These are phyloP conservation scores for Botryotinia globosa DNA, from an alignment of 2,329 filamentous ascomycete genomes.

Conservation along the genomic window DNA sequence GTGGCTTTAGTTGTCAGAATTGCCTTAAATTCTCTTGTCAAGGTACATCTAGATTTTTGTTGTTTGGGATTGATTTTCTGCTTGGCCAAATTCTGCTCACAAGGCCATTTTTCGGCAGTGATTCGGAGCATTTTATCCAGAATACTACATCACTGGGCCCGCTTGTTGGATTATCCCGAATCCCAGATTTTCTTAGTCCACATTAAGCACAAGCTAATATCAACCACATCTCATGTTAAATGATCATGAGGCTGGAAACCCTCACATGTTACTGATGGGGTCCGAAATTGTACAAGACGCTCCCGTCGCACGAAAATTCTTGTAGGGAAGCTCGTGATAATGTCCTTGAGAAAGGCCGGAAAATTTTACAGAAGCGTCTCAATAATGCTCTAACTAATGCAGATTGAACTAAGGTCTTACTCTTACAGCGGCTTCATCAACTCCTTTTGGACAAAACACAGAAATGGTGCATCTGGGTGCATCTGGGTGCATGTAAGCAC, in stretches of 20 bases:
- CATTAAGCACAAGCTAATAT: conserved; percentile 11
- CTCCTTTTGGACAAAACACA: background rate
- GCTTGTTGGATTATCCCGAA: conserved; percentile 17
- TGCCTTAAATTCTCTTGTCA: background rate
- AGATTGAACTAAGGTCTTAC: background rate
- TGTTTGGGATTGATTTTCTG: conserved; percentile 2
- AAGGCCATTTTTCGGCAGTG: conserved; percentile 21
- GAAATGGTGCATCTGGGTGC: background rate
- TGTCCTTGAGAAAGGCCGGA: background rate
- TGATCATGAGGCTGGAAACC: conserved; percentile 18
- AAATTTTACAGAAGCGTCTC: background rate
- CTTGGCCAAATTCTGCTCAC: conserved; percentile 16
- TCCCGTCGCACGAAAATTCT: background rate
- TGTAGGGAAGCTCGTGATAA: conserved; percentile 12
- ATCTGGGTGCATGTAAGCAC: background rate
- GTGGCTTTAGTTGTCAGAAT: background rate
- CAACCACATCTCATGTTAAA: conserved; percentile 9
- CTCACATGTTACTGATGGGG: conserved; percentile 10
- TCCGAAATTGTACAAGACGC: background rate
- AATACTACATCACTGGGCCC: conserved; percentile 13
- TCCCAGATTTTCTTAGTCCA: conserved; percentile 6
- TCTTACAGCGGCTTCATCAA: background rate
- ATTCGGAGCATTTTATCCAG: conserved; percentile 14
- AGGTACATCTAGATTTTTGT: background rate
- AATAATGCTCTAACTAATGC: background rate